Evolutionary conservation across 2,329 filamentous ascomycete genomes (phyloP).

Genomic region (Alternaria sp.): DNA sequence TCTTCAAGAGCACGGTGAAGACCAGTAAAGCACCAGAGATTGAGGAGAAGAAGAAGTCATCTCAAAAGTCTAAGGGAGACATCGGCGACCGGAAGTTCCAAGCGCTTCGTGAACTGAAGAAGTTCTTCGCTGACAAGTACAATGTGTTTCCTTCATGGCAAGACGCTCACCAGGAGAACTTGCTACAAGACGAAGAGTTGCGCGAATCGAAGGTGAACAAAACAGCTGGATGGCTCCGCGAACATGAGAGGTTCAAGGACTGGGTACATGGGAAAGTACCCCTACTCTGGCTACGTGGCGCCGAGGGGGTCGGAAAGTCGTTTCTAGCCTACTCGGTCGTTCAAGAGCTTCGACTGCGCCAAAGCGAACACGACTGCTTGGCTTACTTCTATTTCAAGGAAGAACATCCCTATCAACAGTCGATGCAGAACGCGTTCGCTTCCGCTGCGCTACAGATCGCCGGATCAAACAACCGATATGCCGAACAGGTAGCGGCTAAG

Average conservation of each 20-base stretch:
- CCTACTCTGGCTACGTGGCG: not conserved
- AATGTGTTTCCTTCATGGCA: not conserved
- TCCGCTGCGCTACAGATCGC: conserved; percentile 41
- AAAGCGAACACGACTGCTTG: conserved; percentile 5
- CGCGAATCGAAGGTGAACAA: not conserved
- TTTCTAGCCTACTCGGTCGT: not conserved
- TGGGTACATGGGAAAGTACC: not conserved
- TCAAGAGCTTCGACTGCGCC: not conserved
- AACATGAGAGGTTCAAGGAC: not conserved
- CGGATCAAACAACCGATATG: conserved; percentile 35
- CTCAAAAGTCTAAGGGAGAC: not conserved
- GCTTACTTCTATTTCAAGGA: conserved; percentile 50
- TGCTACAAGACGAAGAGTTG: not conserved
- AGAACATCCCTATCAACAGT: conserved; percentile 32
- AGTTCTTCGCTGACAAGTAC: not conserved
- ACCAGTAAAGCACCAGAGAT: not conserved
- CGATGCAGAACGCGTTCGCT: conserved; percentile 30
- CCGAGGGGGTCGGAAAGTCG: conserved; percentile 1
- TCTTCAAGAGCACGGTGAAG: not conserved
- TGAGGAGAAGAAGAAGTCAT: not conserved
- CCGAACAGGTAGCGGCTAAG: conserved; percentile 40
- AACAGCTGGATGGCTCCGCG: not conserved
- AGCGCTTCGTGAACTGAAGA: not conserved
- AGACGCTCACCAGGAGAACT: not conserved
- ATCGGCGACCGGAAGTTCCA: not conserved